These are phyloP conservation scores for Penicillium corylophilum DNA, from an alignment of 2,329 filamentous ascomycete genomes.

Conservation along the genomic window DNA sequence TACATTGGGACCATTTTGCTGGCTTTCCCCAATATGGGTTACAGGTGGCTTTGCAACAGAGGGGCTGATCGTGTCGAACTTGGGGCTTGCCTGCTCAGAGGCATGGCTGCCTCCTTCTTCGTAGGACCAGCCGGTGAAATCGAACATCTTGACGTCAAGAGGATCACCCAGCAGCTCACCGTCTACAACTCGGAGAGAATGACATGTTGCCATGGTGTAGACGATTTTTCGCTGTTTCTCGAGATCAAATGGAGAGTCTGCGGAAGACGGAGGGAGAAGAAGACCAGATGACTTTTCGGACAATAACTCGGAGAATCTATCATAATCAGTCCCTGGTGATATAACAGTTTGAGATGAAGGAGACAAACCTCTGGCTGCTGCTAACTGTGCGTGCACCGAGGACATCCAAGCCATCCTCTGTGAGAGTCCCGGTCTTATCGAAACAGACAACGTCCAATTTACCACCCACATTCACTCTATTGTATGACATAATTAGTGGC, in stretches of 20 bases:
- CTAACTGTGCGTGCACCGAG: constrained; percentile 81
- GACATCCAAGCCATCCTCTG: constrained; percentile 92
- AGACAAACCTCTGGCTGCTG: constrained; percentile 48
- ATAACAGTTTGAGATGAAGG: neutral
- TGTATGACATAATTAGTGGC: constrained; percentile 1
- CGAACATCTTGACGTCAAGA: constrained; percentile 96
- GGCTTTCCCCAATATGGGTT: constrained; percentile 51
- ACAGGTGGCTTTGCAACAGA: constrained; percentile 80
- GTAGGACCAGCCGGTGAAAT: constrained; percentile 90
- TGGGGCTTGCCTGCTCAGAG: constrained; percentile 64
- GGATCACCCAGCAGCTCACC: constrained; percentile 89
- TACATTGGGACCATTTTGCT: constrained; percentile 22
- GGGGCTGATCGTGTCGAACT: constrained; percentile 71
- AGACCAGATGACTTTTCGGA: constrained; percentile 56
- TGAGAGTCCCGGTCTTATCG: constrained; percentile 97
- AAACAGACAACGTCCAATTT: constrained; percentile 97
- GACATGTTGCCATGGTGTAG: constrained; percentile 96
- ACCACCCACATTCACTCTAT: constrained; percentile 86
- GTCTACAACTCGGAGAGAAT: constrained; percentile 84
- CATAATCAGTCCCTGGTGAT: constrained; percentile 1
- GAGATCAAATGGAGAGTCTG: constrained; percentile 61
- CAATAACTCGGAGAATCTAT: constrained; percentile 72
- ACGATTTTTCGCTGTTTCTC: constrained; percentile 68
- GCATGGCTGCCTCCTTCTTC: constrained; percentile 76
- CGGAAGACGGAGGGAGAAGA: constrained; percentile 54